Conservation (phyloP, 169 alveolate species). For the Eimeria falciformis region DNA sequence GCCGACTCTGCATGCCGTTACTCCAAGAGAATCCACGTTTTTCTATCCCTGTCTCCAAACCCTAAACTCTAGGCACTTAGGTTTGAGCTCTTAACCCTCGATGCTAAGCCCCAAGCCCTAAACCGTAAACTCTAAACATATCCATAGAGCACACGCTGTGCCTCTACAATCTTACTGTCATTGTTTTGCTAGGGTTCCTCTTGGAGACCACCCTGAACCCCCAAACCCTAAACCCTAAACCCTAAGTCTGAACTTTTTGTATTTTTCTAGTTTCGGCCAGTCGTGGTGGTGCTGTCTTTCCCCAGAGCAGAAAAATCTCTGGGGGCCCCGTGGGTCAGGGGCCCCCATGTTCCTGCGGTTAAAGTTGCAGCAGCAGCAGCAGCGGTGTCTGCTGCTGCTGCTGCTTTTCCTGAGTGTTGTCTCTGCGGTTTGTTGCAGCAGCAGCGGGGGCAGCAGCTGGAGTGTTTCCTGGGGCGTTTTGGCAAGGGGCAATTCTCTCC, state of each 20-base stretch:
- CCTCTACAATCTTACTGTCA: too few relatives aligned
- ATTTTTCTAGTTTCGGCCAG: background rate
- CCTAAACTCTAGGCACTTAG: too few relatives aligned
- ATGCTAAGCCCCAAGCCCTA: too few relatives aligned
- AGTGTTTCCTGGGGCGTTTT: background rate
- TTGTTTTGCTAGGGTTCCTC: too few relatives aligned
- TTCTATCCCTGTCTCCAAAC: too few relatives aligned
- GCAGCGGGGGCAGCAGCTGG: constrained; percentile 2
- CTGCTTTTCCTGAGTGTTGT: constrained; percentile 3
- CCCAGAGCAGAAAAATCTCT: background rate
- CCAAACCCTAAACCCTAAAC: background rate
- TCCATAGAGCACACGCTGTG: too few relatives aligned
- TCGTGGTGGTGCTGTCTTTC: background rate
- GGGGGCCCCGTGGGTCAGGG: constrained; percentile 57
- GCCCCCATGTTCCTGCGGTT: constrained; percentile 58
- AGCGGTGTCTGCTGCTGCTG: constrained; percentile 26
- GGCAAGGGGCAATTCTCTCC: background rate
- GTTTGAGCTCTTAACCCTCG: too few relatives aligned
- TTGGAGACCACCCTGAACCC: background rate
- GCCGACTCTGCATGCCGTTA: too few relatives aligned
- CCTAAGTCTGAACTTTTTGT: background rate
- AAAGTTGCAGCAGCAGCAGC: constrained; percentile 16
- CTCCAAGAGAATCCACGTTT: too few relatives aligned
- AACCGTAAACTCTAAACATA: too few relatives aligned
- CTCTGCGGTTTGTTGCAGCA: background rate